Evolutionary conservation across 106 monocot species (phyloP).

Genomic region (Acorus gramineus): DNA sequence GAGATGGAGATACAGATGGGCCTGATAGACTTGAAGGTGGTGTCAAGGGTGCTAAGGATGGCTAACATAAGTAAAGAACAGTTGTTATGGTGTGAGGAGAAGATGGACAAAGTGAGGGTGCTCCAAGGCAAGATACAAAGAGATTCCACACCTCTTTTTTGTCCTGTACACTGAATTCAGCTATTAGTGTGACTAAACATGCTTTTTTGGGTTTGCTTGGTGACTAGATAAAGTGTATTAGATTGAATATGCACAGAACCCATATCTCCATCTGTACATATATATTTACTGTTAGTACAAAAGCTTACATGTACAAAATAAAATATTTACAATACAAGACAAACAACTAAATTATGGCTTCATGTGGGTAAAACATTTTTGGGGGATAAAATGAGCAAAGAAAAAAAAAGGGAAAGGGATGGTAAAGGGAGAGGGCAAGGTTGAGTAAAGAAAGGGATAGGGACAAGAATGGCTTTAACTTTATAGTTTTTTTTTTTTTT

Average conservation of each 20-base stretch:
- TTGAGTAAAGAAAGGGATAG: no score
- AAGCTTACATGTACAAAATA: no score
- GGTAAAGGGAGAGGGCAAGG: no score
- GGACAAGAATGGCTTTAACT: no score
- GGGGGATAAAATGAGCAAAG: no score
- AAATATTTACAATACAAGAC: no score
- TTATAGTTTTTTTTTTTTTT: no score
- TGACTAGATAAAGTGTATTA: conserved; percentile 55
- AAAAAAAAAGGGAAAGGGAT: no score
- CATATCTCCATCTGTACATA: background rate
- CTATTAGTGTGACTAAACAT: conserved; percentile 6
- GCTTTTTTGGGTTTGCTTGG: conserved; percentile 21
- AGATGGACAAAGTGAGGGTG: conserved; percentile 77
- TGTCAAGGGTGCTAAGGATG: conserved; percentile 77
- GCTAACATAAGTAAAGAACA: conserved; percentile 53
- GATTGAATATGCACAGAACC: conserved; percentile 18
- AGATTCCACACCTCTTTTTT: conserved; percentile 79
- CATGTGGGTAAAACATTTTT: no score
- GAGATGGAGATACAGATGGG: conserved; percentile 80
- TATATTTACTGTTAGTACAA: background rate
- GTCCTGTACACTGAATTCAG: conserved; percentile 41
- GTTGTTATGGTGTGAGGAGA: conserved; percentile 91
- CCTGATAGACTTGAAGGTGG: conserved; percentile 77
- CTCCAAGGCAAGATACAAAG: conserved; percentile 57
- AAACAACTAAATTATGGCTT: no score